Conservation (phyloP, 495 filamentous ascomycete species). For the Trichodelitschia bisporula region DNA sequence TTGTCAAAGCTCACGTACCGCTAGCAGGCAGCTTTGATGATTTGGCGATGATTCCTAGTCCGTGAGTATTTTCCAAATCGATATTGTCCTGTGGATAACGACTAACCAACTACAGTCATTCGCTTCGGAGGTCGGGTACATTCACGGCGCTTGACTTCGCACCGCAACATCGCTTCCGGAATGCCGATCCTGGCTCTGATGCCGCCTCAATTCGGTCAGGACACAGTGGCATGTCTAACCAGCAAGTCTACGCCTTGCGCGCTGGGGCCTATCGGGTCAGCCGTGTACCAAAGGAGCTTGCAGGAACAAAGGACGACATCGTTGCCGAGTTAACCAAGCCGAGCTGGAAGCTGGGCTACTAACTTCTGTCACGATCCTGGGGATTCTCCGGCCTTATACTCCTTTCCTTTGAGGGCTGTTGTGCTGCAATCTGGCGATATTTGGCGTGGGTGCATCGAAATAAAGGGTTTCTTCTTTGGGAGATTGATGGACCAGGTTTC, state of each 20-base stretch:
- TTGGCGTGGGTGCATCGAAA: too few relatives aligned
- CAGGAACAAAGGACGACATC: constrained; percentile 60
- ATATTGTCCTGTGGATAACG: constrained; percentile 3
- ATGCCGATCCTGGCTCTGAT: constrained; percentile 47
- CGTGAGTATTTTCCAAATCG: too few relatives aligned
- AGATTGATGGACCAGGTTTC: too few relatives aligned
- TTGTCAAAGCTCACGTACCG: constrained; percentile 45
- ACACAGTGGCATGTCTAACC: constrained; percentile 37
- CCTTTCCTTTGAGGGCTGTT: too few relatives aligned
- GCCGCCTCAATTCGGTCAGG: constrained; percentile 73
- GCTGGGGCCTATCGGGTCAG: constrained; percentile 78
- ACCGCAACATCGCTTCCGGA: constrained; percentile 68
- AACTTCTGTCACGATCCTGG: too few relatives aligned
- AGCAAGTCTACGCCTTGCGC: constrained; percentile 54
- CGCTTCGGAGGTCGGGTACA: constrained; percentile 67
- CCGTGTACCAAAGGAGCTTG: constrained; percentile 55
- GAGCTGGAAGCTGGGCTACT: constrained; percentile 39
- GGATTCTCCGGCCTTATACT: too few relatives aligned
- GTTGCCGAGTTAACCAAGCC: constrained; percentile 46
- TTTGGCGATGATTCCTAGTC: constrained; percentile 60
- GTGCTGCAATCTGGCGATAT: too few relatives aligned
- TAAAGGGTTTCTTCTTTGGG: too few relatives aligned
- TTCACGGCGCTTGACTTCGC: constrained; percentile 88
- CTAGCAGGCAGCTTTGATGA: constrained; percentile 72
- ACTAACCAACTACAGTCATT: constrained; percentile 30